Evolutionary conservation across 2,329 filamentous ascomycete genomes (phyloP).

Genomic region (Elsinoe arachidis): DNA sequence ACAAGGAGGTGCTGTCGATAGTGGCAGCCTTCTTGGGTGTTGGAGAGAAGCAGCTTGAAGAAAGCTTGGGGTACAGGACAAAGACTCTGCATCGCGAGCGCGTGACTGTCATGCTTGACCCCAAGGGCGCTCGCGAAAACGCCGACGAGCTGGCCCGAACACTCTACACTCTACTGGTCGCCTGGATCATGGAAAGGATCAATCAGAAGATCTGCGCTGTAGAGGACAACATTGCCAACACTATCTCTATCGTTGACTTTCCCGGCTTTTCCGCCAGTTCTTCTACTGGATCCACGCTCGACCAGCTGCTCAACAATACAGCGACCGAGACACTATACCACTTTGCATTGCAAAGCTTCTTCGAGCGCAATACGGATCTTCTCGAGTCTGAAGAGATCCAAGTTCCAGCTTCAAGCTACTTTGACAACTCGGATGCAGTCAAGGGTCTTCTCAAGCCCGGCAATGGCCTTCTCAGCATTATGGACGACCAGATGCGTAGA

Average conservation of each 20-base stretch:
- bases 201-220: constrained; percentile 82
- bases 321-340: constrained; percentile 90
- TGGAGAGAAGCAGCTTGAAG: constrained; percentile 69
- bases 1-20: constrained; percentile 78
- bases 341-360: constrained; percentile 88
- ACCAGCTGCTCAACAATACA: constrained; percentile 91
- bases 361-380: constrained; percentile 86
- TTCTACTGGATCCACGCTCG: constrained; percentile 74
- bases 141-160: constrained; percentile 91
- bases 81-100: constrained; percentile 94
- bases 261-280: constrained; percentile 83
- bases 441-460: constrained; percentile 84
- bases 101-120: constrained; percentile 97
- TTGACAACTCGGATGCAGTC: constrained; percentile 93
- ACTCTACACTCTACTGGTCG: constrained; percentile 85
- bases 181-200: constrained; percentile 85
- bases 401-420: constrained; percentile 88
- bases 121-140: constrained; percentile 78
- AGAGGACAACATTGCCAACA: constrained; percentile 86
- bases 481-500: constrained; percentile 90
- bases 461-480: constrained; percentile 85
- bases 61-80: constrained; percentile 86
- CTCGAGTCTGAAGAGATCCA: constrained; percentile 89
- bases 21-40: constrained; percentile 94
- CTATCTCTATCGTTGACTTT: constrained; percentile 90